These are phyloP conservation scores for Picochlorum sp. DNA, from an alignment of 139 green algal genomes.

Conservation along the genomic window DNA sequence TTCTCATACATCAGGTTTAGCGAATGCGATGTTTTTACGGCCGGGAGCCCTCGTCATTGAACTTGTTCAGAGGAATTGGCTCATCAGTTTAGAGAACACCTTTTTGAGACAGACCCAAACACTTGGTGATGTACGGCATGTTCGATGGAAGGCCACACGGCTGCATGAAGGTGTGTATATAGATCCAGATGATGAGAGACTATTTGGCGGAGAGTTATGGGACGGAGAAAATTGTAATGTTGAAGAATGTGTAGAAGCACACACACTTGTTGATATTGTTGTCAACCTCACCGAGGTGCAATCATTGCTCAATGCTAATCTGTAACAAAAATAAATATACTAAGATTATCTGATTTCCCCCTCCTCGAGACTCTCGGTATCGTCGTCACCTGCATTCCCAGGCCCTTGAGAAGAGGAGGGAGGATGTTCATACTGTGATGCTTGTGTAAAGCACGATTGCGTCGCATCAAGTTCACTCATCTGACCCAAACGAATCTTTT, in stretches of 20 bases:
- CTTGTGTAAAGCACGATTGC: too few species aligned
- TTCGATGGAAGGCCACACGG: constrained; percentile 56
- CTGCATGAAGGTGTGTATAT: constrained; percentile 73
- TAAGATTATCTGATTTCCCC: constrained; percentile 17
- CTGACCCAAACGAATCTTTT: too few species aligned
- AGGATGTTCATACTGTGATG: too few species aligned
- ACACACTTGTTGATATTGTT: constrained; percentile 73
- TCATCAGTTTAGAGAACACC: constrained; percentile 50
- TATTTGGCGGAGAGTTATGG: constrained; percentile 52
- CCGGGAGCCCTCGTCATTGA: constrained; percentile 67
- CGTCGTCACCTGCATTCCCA: constrained; percentile 12
- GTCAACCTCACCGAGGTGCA: constrained; percentile 51
- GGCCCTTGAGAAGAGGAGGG: not conserved
- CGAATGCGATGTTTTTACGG: constrained; percentile 72
- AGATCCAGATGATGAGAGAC: constrained; percentile 37
- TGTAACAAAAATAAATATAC: not conserved
- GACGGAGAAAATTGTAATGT: constrained; percentile 46
- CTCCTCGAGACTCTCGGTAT: constrained; percentile 26
- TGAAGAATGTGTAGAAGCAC: constrained; percentile 77
- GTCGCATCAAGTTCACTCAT: too few species aligned
- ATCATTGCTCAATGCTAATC: not conserved
- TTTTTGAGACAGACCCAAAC: constrained; percentile 58
- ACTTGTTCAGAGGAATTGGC: constrained; percentile 79
- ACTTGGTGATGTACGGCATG: constrained; percentile 86
- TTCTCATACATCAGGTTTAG: constrained; percentile 76